Base-by-base conservation (phyloP, 2,329 filamentous ascomycete species). In the Pezicula carpinea region DNA sequence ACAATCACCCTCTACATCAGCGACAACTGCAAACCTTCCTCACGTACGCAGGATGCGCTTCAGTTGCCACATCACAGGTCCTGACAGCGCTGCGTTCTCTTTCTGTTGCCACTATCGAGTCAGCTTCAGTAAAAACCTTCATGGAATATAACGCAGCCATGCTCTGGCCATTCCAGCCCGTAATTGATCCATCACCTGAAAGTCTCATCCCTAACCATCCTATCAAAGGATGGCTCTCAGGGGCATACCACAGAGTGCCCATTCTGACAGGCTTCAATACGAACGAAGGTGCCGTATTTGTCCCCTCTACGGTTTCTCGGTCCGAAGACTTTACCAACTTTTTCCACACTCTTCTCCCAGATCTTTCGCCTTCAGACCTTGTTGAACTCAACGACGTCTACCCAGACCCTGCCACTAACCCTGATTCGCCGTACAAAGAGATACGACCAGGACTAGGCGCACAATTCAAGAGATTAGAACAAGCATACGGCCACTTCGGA, bases 241-340 rank as follows among this genome's bases (percentile, higher is more conserved):
- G 73, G 1, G 63, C 68, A 14, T 78, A 73, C 60, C 71, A 82
- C 54, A 71, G 72, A 52, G 69, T 83, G 6, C 79, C 82, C 6
- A 74, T 89, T 41, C 66, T 89, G 41, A 87, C 83, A 0, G 85
- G 85, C 6, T 89, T 82, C 69, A 83, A 82, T 64, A 77, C 79
- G 33, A 82, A 88, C 57, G 85, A 89, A 62, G 85, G 84, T 14
- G 74, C 80, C 1, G 62, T 72, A 32, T 89, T 88, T 59, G 76
- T 87, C 1, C 76, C 82, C 0, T 62, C 68, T 13, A 55, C 62
- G 6, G 69, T 76, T 44, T 65, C 70, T 13, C 69, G 68, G 2
- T 66, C 74, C 10, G 65, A 62, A 0, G 72, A 82, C 10, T 84
- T 87, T 60, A 70, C 69, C 3, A 49, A 62, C 3, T 87, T 88